These are phyloP conservation scores for Lablab purpureus DNA, from an alignment of 306 rosid species.

Conservation along the genomic window DNA sequence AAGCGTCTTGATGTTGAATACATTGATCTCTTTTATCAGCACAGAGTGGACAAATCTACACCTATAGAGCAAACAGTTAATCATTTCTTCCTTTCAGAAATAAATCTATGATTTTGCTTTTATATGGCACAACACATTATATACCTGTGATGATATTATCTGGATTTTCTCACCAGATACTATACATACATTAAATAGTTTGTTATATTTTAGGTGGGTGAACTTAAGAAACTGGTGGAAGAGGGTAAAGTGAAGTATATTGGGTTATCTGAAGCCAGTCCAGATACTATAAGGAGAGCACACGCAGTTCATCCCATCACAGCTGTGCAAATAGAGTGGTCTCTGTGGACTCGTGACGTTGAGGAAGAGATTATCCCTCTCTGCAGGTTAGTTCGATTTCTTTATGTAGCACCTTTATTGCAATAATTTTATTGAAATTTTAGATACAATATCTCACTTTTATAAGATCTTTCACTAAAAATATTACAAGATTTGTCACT, in stretches of 20 bases:
- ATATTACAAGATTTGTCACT: no score
- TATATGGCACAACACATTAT: background rate
- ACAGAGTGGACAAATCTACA: conserved; percentile 56
- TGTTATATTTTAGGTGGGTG: conserved; percentile 59
- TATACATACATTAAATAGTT: background rate
- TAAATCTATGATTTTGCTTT: background rate
- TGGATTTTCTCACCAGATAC: no score
- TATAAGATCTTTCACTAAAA: no score
- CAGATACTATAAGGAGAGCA: conserved; percentile 54
- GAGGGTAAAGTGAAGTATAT: conserved; percentile 79
- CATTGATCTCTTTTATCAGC: conserved; percentile 86
- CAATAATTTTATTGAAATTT: no score
- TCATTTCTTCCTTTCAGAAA: conserved; percentile 4
- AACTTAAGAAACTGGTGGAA: conserved; percentile 79
- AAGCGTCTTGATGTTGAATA: conserved; percentile 72
- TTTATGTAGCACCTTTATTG: no score
- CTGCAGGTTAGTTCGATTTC: conserved; percentile 45
- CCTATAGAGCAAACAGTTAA: conserved; percentile 81
- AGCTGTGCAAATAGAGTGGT: conserved; percentile 29
- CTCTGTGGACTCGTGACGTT: conserved; percentile 16
- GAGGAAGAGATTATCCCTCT: background rate
- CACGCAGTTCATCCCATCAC: conserved; percentile 39
- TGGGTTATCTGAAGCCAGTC: conserved; percentile 81
- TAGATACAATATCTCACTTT: no score
- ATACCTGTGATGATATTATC: no score